phyloP scores from a whole-genome alignment of 2,329 filamentous ascomycete genomes.

The Scedosporium dehoogii region DNA sequence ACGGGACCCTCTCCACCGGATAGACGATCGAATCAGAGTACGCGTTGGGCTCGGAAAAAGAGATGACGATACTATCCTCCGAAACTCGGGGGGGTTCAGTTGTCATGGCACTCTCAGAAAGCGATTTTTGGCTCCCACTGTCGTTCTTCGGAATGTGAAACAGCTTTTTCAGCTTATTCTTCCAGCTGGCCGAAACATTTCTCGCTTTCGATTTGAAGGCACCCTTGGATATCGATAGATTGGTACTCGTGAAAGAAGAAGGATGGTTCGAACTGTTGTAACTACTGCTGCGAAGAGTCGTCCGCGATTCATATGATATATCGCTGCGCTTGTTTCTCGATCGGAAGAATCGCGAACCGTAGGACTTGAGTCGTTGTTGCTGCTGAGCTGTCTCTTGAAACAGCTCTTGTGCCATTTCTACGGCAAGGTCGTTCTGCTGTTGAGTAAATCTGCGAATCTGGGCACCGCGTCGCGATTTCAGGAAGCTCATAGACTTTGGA shows the following conservation, averaged over 20 bases:
- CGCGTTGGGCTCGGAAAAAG: not conserved
- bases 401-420: constrained; percentile 25
- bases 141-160: constrained; percentile 35
- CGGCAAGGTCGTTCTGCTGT: constrained; percentile 21
- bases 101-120: constrained; percentile 15
- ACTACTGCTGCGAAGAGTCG: constrained; percentile 39
- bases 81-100: not conserved
- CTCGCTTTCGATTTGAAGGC: constrained; percentile 29
- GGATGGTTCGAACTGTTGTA: not conserved
- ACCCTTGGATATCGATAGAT: constrained; percentile 16
- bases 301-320: constrained; percentile 28
- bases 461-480: constrained; percentile 15
- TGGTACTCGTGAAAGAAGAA: constrained; percentile 3
- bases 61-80: not conserved
- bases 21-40: constrained; percentile 8
- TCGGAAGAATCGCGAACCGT: constrained; percentile 34
- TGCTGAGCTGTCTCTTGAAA: constrained; percentile 24
- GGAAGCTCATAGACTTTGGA: constrained; percentile 47
- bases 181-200: constrained; percentile 53
- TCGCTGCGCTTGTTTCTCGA: constrained; percentile 25
- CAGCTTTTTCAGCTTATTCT: constrained; percentile 48
- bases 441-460: constrained; percentile 1
- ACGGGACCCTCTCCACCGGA: not conserved
- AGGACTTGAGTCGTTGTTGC: constrained; percentile 24
- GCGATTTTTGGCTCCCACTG: constrained; percentile 16